A percentile compares a stretch with the other conserved stretches of the same genome.
Conservation (phyloP, 2,329 filamentous ascomycete species). For the Ampelomyces quisqualis region DNA sequence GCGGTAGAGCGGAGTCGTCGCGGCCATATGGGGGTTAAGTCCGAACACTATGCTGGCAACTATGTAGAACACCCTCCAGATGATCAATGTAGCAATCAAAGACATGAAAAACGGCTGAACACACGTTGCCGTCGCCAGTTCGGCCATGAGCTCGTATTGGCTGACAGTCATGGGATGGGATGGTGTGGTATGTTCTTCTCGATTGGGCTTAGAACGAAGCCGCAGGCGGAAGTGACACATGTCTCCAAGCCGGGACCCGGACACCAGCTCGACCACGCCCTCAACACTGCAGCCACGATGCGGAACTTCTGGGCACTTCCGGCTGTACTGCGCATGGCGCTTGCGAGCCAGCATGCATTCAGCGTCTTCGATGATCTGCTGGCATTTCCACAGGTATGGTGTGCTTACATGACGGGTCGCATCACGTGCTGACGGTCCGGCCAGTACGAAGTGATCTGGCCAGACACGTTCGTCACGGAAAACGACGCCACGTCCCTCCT, state of each 20-base stretch:
- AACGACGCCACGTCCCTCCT: conserved; percentile 66
- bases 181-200: too few species aligned
- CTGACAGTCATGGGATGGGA: too few species aligned
- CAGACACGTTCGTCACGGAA: conserved; percentile 70
- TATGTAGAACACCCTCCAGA: too few species aligned
- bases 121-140: too few species aligned
- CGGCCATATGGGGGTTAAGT: too few species aligned
- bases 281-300: conserved; percentile 34
- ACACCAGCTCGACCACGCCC: conserved; percentile 1
- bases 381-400: conserved; percentile 76
- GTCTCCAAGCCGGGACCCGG: conserved; percentile 26
- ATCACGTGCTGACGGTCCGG: background rate
- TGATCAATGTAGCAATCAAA: too few species aligned
- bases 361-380: conserved; percentile 87
- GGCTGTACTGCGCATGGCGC: conserved; percentile 49
- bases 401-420: conserved; percentile 7
- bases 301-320: conserved; percentile 52
- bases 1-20: too few species aligned
- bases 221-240: conserved; percentile 33
- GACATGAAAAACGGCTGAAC: too few species aligned
- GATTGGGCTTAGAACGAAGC: conserved; percentile 9
- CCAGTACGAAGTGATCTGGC: conserved; percentile 79
- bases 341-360: conserved; percentile 64
- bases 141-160: too few species aligned
- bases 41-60: too few species aligned